Conservation (phyloP, 805 yeast genomes). For the Hagleromyces aurorensis region DNA sequence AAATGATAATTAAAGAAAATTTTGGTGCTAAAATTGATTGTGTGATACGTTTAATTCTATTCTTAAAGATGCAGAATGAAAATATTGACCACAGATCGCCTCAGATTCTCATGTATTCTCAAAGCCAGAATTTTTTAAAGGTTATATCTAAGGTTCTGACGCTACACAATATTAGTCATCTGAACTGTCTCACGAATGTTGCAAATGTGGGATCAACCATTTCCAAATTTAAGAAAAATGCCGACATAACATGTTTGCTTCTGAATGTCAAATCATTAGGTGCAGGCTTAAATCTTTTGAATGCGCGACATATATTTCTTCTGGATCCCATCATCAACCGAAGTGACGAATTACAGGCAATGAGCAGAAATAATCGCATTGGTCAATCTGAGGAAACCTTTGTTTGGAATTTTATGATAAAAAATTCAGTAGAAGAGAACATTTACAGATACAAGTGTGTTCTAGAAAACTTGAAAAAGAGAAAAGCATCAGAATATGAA, state of each 20-base stretch:
- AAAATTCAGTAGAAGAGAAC: conserved; percentile 82
- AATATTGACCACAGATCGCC: conserved; percentile 31
- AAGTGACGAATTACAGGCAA: conserved; percentile 84
- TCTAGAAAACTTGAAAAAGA: conserved; percentile 18
- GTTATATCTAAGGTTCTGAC: conserved; percentile 60
- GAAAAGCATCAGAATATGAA: conserved; percentile 3
- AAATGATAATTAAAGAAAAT: conserved; percentile 36
- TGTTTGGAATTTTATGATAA: conserved; percentile 87
- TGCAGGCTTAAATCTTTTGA: conserved; percentile 82
- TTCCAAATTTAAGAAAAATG: conserved; percentile 51
- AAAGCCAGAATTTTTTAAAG: conserved; percentile 70
- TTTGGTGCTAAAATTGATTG: conserved; percentile 86
- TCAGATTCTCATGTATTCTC: conserved; percentile 84
- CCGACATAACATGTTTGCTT: conserved; percentile 70
- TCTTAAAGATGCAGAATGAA: conserved; percentile 43
- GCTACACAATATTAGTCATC: conserved; percentile 44
- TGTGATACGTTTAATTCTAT: conserved; percentile 64
- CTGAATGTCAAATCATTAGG: conserved; percentile 82
- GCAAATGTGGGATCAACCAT: conserved; percentile 21
- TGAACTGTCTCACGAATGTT: conserved; percentile 41
- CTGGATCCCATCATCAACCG: conserved; percentile 91
- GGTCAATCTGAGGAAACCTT: conserved; percentile 79
- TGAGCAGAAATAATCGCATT: conserved; percentile 84
- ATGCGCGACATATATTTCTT: conserved; percentile 85
- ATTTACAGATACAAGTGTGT: conserved; percentile 41